Base-by-base conservation (phyloP, 371 early-diverging fungal genomes). In the Rhizomucor pusillus region DNA sequence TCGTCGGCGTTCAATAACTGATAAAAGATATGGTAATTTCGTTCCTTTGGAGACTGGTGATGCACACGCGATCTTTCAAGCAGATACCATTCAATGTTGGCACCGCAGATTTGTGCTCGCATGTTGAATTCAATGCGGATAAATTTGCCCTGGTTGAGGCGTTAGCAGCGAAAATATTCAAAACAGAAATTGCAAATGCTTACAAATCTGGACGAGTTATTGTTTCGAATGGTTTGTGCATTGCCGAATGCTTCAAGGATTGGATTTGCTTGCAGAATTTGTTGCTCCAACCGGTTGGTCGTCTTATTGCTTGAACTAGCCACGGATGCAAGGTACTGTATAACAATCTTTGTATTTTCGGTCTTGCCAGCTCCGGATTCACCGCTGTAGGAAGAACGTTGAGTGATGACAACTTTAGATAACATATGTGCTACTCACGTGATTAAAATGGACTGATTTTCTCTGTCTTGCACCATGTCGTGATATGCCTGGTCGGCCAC, bases 341-440 rank as follows among this genome's bases (percentile, higher is more conserved):
- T 99, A n/a, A 99, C 97, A 59, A 95, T 95, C 65, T 99, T 99
- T 16, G 99, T 98, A 74, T 98, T 99, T 73, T 98, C 99, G 9
- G 99, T 99, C 75, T 99, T 99, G 50, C 99, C 99, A 23, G 99
- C 99, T 36, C 99, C 99, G 19, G 98, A 97, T 78, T 99, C 99
- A 56, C 99, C 99, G 41, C 92, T 93, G 55, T 43, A 18, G 25
- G 16, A 20, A 12, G 41, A 33, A 35, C 10, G 33, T 33, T 22
- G 29, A 4, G 22, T 2, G 12, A 14, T 10, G 6, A 2, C 18
- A 33, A 5, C 23, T 1, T 16, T 2, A 48, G 49, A 22, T 11
- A 24, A 18, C 0, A 29, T 16, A 62, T 16, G 19, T 20, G 34
- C 43, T 2, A 60, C 75, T 73, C 83, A 90, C 90, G 99, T 99